phyloP scores from a whole-genome alignment of 202 grass and related monocot species.

The Schoenoplectus tabernaemontani region DNA sequence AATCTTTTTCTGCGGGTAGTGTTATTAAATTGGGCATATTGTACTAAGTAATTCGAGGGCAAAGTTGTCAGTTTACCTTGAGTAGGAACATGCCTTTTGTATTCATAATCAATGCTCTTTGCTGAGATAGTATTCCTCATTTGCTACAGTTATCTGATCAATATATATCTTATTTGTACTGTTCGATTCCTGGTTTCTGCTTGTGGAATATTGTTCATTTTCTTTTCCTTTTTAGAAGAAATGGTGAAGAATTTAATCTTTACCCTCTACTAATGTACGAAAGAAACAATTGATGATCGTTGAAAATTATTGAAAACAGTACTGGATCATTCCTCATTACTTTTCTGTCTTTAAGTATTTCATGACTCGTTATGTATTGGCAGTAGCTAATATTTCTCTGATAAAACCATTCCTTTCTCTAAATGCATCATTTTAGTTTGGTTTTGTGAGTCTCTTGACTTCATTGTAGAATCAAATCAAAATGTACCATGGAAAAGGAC shows the following conservation, averaged over 20 bases:
- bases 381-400: too few relatives aligned
- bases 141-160: background rate
- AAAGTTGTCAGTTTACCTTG: background rate
- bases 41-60: background rate
- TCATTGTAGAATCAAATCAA: background rate
- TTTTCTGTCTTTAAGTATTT: background rate
- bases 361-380: background rate
- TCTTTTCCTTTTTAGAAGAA: too few relatives aligned
- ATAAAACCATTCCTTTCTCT: background rate
- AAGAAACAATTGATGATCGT: too few relatives aligned
- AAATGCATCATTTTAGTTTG: background rate
- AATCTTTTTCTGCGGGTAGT: background rate
- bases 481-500: background rate
- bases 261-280: too few relatives aligned
- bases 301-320: background rate
- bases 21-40: background rate
- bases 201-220: too few relatives aligned
- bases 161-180: background rate
- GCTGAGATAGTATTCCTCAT: background rate
- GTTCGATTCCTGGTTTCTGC: too few relatives aligned
- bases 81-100: background rate
- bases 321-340: background rate
- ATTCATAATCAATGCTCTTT: background rate
- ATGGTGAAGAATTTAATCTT: too few relatives aligned
- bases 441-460: background rate